Evolutionary conservation across 2,329 filamentous ascomycete genomes (phyloP).

Genomic region (Drechslerella coelobrocha): DNA sequence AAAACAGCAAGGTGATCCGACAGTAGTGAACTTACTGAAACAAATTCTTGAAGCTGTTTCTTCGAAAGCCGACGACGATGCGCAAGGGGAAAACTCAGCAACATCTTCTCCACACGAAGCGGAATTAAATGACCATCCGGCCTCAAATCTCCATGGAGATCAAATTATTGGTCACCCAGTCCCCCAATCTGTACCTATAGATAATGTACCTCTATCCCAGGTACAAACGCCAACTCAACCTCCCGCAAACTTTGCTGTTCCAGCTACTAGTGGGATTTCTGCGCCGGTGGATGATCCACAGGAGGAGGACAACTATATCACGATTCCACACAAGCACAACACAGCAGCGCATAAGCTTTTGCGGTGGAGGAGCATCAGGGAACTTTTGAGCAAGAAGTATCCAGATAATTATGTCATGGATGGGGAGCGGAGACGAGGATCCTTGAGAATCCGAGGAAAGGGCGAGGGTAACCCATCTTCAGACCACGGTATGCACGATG

Average conservation of each 20-base stretch:
- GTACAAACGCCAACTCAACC: conserved; percentile 29
- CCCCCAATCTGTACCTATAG: conserved; percentile 33
- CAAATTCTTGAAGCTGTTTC: conserved; percentile 31
- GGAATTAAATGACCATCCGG: conserved; percentile 24
- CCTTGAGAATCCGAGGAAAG: conserved; percentile 76
- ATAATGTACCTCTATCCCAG: conserved; percentile 28
- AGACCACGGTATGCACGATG: conserved; percentile 59
- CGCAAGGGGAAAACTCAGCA: conserved; percentile 20
- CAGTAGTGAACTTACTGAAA: conserved; percentile 56
- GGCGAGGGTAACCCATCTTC: conserved; percentile 69
- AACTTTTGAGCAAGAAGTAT: conserved; percentile 65
- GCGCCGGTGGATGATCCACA: conserved; percentile 58
- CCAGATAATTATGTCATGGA: conserved; percentile 75
- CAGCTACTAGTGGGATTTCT: conserved; percentile 59
- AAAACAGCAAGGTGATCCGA: conserved; percentile 55
- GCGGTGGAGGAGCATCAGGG: conserved; percentile 71
- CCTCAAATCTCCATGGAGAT: conserved; percentile 16
- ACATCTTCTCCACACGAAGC: conserved; percentile 26
- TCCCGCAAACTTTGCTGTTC: conserved; percentile 52
- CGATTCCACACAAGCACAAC: conserved; percentile 84
- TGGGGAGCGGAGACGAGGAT: conserved; percentile 74
- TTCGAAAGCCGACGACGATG: conserved; percentile 44
- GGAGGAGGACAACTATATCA: conserved; percentile 61
- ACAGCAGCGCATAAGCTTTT: conserved; percentile 86
- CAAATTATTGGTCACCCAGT: conserved; percentile 1